These are phyloP conservation scores for Halophytophthora polymorphica DNA, from an alignment of 352 stramenopile species.

Conservation along the genomic window DNA sequence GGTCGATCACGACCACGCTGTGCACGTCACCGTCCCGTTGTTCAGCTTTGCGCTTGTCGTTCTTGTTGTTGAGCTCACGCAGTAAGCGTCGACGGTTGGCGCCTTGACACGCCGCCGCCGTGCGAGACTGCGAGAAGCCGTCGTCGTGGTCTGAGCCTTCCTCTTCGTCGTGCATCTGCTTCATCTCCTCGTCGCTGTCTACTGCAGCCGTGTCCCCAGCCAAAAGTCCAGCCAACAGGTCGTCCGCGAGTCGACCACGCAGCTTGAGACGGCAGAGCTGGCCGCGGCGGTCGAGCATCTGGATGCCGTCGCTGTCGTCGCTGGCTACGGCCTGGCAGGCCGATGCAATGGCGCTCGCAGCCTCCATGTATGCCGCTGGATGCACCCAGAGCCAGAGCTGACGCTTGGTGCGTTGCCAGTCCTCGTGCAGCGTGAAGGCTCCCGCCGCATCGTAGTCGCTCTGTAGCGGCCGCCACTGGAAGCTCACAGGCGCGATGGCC, in stretches of 20 bases:
- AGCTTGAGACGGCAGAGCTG: conserved; percentile 64
- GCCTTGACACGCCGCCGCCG: conserved; percentile 3
- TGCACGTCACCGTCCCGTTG: conserved; percentile 22
- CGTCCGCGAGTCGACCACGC: conserved; percentile 44
- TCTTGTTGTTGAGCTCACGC: conserved; percentile 2
- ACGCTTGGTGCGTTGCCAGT: conserved; percentile 46
- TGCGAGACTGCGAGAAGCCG: conserved; percentile 25
- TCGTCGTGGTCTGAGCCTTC: conserved; percentile 52
- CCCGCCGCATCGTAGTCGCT: conserved; percentile 19
- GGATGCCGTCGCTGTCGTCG: conserved; percentile 41
- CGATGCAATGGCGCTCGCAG: conserved; percentile 47
- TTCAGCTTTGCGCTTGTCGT: conserved; percentile 1
- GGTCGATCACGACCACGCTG: conserved; percentile 40
- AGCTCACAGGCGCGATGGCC: conserved; percentile 67
- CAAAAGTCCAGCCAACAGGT: conserved; percentile 28
- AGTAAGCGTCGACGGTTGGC: conserved; percentile 23
- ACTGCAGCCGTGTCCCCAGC: conserved; percentile 1
- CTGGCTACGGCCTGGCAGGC: conserved; percentile 48
- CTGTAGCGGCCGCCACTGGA: conserved; percentile 66
- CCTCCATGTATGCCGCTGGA: conserved; percentile 69
- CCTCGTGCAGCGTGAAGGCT: conserved; percentile 32
- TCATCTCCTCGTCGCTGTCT: not conserved
- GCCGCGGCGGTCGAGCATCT: conserved; percentile 68
- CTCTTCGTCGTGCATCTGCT: conserved; percentile 12
- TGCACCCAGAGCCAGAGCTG: conserved; percentile 84